Base-by-base conservation (phyloP, 805 yeast species). In the Ogataea wickerhamii region DNA sequence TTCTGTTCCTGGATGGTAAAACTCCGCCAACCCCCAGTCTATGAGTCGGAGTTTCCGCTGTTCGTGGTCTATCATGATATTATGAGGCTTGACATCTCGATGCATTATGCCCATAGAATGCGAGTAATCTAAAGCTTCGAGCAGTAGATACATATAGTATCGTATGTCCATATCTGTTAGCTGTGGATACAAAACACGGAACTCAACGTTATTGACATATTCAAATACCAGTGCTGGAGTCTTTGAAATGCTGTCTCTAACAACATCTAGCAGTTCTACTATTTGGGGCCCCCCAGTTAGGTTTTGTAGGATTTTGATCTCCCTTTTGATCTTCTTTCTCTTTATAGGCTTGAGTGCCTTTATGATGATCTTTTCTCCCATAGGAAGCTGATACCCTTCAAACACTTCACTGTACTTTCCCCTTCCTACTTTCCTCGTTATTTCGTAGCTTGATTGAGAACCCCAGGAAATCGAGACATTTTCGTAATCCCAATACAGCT, bases 71-170 rank as follows among this genome's bases (percentile, higher is more conserved):
- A 89, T 89, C 96, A 89, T 89, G 47, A 89, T 85, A 61, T 89
- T 89, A 55, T 89, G 95, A 8, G 97, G 97, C 62, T 89, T 89
- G 39, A 89, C 96, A 63, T 89, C 97, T 58, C 97, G 73, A 58
- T 89, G 97, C 80, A 89, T 88, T 44, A 89, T 87, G 17, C 97
- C 97, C 87, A 84, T 84, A 10, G 95, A 85, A 63, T 89, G 97
- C 27, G 89, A 80, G 60, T 76, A 89, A 58, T 89, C 95, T 49
- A 89, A 70, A 10, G 96, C 96, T 51, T 75, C 80, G 45, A 89
- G 70, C 38, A 88, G 68, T 61, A 87, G 87, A 45, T 76, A 78
- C 73, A 88, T 83, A 60, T 89, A 88, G 66, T 71, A 87, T 50
- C 87, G 82, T 46, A 88, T 78, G 55, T 89, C 96, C 34, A 66